Evolutionary conservation across 306 rosid species (phyloP), one percentile per base, ranked within the genome.

Genomic region (Cicer yamashitae): DNA sequence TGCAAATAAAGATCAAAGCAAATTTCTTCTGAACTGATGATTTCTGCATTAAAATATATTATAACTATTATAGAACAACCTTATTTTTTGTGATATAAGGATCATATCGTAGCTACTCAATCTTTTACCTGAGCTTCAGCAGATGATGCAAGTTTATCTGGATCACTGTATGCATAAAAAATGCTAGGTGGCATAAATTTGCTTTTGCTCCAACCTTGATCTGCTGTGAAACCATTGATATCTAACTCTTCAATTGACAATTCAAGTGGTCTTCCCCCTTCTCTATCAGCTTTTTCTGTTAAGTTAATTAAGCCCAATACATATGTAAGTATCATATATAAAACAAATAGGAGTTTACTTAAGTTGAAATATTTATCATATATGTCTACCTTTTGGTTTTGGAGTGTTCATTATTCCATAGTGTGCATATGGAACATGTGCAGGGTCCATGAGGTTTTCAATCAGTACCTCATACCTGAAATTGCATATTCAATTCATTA

Each of bases 391-490:
- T 85, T 86, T 87, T 20, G 90, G 87, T 71, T 69, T 5, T 25
- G 14, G 86, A 69, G 83, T 57, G 76, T 18, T 82, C 89, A 90
- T 83, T 78, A 94, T 37, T 76, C 93, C 87, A 77, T 86, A 85
- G 79, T 90, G 96, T 4, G 99, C 91, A 68, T 94, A 92, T 30
- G 97, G 89, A 84, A 89, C 89, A 81, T 92, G 98, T 51, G 98
- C 82, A 81, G 98, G 99, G 80, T 90, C 96, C 97, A 90, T 89
- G 46, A 90, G 98, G 83, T 94, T 94, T 80, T 94, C 99, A 45
- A 87, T 86, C 90, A 94, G 77, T 50, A 92, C 84, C 79, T 94
- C 99, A 47, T 94, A 94, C 81, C 99, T 94, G 87, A 65, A 89
- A 85, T 75, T 66, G 67, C 77, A 75, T 56, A 22, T 30, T 52